Base-by-base conservation (phyloP, 1,139 yeast genomes). In the Blastobotrys elegans region DNA sequence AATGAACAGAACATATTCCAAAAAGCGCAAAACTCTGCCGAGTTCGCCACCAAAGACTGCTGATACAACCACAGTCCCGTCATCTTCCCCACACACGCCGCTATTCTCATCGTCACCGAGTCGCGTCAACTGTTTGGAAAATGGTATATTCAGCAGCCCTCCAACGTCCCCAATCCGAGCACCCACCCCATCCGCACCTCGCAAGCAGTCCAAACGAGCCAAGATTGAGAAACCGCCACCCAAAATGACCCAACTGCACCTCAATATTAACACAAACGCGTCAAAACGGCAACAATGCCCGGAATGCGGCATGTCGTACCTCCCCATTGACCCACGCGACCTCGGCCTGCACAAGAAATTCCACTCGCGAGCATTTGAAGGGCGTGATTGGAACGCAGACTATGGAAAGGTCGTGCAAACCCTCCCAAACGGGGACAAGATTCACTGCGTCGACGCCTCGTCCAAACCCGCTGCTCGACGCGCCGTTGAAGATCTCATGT, bases 291-390 rank as follows among this genome's bases (percentile, higher is more conserved):
- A 63, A 7, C 72, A 79, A 0, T 82, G 89, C 56, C 51, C 63
- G 7, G 67, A 66, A 29, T 83, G 90, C 64, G 78, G 78, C 5
- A 81, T 82, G 87, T 69, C 84, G 2, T 82, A 75, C 57, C 61
- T 71, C 46, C 65, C 72, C 4, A 69, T 72, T 49, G 57, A 79
- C 11, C 61, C 68, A 13, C 59, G 67, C 20, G 89, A 82, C 53
- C 60, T 60, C 22, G 65, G 66, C 30, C 50, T 73, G 11, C 92
- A 83, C 56, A 57, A 64, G 0, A 70, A 66, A 54, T 77, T 63
- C 44, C 67, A 63, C 46, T 46, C 54, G 4, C 54, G 56, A 72
- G 62, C 89, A 74, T 56, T 60, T 59, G 39, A 65, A 64, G 49
- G 79, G 69, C 52, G 58, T 68, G 46, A 70, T 65, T 53, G 89